Evolutionary conservation across 139 green algal genomes (phyloP), one percentile per base, ranked within the genome.

Genomic region (Penium margaritaceum): DNA sequence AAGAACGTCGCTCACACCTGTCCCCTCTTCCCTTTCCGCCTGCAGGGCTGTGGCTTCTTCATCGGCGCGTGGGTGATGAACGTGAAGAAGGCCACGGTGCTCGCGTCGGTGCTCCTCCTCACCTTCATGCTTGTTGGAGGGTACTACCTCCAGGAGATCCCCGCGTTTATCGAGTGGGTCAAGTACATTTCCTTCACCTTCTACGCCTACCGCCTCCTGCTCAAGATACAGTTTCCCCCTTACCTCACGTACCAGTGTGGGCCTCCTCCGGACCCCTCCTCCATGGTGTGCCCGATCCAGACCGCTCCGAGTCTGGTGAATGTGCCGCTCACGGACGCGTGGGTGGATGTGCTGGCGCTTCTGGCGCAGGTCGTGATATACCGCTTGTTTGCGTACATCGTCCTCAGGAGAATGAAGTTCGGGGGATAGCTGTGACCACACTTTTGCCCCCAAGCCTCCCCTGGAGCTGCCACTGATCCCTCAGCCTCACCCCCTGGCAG

Each of bases 151-250:
- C 64, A 46, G 64, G 64, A 63, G n/a, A 76, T 89, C 12, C 82
- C 85, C 0, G 41, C 39, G 43, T 89, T 77, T 81, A 82, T 89
- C 21, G 24, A 17, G 15, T 89, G 85, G 85, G 9, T 89, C 0
- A 87, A 85, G 63, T 89, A 84, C 46, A 33, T 86, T 7, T 81
- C 63, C 29, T 89, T 77, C 83, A 78, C 84, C 39, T 86, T 82
- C 67, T 89, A 89, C 60, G 44, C 19, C 34, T 78, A 64, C 60
- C 21, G 41, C 12, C 29, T 75, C n/a, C 17, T 75, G 19, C 27
- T 75, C 12, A 75, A 64, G 29, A 24, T 75, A 4, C 67, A 75
- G 44, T 75, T 67, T n/a, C 4, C 24, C 43, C 34, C 54, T 4
- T 5, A 34, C 4, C 24, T 33, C 30, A 35, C 37, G 6, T 75